Evolutionary conservation across 2,329 filamentous ascomycete species (phyloP).

Genomic region (Neonectria sp.): DNA sequence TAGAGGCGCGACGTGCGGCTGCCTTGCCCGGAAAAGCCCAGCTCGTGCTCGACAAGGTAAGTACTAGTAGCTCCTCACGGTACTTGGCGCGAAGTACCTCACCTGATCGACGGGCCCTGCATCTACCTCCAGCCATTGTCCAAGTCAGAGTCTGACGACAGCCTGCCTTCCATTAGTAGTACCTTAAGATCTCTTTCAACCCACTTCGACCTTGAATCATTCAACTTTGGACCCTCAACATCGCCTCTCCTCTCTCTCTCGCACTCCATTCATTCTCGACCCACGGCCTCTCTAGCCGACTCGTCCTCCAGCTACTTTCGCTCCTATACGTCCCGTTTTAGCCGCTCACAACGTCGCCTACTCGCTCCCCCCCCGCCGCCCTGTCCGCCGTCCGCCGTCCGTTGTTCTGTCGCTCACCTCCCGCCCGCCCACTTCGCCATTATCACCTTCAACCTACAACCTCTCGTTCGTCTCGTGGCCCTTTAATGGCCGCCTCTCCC

Average conservation of each 20-base stretch:
- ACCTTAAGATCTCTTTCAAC: conserved; percentile 13
- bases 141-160: conserved; percentile 40
- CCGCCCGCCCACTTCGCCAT: conserved; percentile 34
- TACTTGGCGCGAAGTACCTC: conserved; percentile 35
- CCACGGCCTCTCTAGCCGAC: conserved; percentile 28
- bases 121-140: conserved; percentile 40
- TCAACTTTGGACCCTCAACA: conserved; percentile 14
- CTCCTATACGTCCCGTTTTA: conserved; percentile 14
- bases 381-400: conserved; percentile 33
- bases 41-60: conserved; percentile 8
- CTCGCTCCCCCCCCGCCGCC: conserved; percentile 40
- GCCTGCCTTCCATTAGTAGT: conserved; percentile 9
- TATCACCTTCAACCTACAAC: conserved; percentile 26
- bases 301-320: conserved; percentile 20
- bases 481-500: conserved; percentile 42
- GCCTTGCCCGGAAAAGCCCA: conserved; percentile 6
- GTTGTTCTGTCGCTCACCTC: conserved; percentile 7
- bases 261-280: conserved; percentile 36
- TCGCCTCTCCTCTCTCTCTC: conserved; percentile 17
- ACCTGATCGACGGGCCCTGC: conserved; percentile 45
- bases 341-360: conserved; percentile 23
- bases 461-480: conserved; percentile 28
- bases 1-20: conserved; percentile 26
- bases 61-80: conserved; percentile 16
- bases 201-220: conserved; percentile 23